Conservation (phyloP, 306 rosid genomes). For the Lathyrus oleraceus region DNA sequence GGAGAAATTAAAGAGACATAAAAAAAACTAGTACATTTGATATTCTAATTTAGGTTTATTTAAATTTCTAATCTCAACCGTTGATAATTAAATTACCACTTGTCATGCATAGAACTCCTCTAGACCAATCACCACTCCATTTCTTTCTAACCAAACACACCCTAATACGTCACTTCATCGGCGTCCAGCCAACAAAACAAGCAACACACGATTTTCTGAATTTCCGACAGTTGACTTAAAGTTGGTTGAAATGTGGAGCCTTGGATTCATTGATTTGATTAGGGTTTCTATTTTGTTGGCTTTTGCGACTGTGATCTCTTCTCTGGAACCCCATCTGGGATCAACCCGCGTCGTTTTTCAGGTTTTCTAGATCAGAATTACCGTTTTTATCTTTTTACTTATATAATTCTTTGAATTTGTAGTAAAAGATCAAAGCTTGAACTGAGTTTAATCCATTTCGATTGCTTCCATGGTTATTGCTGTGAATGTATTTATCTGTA, state of each 20-base stretch:
- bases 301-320: constrained; percentile 29
- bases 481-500: background rate
- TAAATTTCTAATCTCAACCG: too few species aligned
- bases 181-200: too few species aligned
- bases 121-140: too few species aligned
- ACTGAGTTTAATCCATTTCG: background rate
- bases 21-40: too few species aligned
- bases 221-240: constrained; percentile 35
- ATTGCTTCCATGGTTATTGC: background rate
- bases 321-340: constrained; percentile 59
- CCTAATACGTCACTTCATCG: too few species aligned
- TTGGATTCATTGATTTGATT: constrained; percentile 31
- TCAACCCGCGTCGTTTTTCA: constrained; percentile 83
- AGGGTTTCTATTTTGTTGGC: constrained; percentile 34
- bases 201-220: background rate
- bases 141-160: too few species aligned
- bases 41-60: too few species aligned
- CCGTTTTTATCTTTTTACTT: background rate
- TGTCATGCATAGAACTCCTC: too few species aligned
- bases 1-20: too few species aligned
- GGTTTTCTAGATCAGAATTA: constrained; percentile 43
- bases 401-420: constrained; percentile 13
- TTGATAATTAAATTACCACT: too few species aligned
- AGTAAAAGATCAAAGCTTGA: constrained; percentile 17
- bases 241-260: constrained; percentile 43